Percentiles rank a stretch among this genome's conserved stretches.
These are phyloP conservation scores for Bruguiera sexangula DNA, from an alignment of 345 rosid species.

Conservation along the genomic window DNA sequence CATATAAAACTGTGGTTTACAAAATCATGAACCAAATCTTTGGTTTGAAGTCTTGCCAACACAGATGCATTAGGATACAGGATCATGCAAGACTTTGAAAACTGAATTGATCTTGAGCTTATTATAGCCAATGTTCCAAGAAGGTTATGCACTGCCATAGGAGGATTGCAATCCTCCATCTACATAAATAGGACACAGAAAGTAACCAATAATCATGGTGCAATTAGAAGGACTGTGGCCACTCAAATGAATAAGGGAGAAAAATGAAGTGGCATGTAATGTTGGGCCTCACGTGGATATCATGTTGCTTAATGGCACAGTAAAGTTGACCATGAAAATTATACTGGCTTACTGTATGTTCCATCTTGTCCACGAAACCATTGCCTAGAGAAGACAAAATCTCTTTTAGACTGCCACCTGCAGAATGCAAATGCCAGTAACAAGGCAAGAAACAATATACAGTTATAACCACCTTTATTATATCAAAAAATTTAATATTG, in stretches of 20 bases:
- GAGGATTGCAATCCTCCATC: neutral
- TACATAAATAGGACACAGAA: neutral
- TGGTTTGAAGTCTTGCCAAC: neutral
- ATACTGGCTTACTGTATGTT: conserved; percentile 71
- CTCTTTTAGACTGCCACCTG: conserved; percentile 93
- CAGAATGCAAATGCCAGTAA: conserved; percentile 23
- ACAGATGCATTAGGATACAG: neutral
- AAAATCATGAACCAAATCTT: neutral
- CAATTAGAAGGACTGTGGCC: neutral
- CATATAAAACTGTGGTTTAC: neutral
- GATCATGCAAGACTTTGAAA: neutral
- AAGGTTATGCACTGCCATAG: neutral
- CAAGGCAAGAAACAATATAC: conserved; percentile 6
- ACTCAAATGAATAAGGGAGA: neutral
- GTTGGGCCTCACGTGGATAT: neutral
- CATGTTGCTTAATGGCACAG: conserved; percentile 4
- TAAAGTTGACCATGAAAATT: conserved; percentile 8
- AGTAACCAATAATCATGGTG: neutral
- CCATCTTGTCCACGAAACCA: conserved; percentile 99
- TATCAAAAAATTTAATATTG: neutral
- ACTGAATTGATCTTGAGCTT: neutral
- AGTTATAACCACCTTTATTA: neutral
- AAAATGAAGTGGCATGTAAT: conserved; percentile 4
- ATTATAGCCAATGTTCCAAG: neutral
- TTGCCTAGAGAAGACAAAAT: conserved; percentile 93